Base-by-base conservation (phyloP, 2,329 filamentous ascomycete genomes). In the Cytospora paraplurivora region DNA sequence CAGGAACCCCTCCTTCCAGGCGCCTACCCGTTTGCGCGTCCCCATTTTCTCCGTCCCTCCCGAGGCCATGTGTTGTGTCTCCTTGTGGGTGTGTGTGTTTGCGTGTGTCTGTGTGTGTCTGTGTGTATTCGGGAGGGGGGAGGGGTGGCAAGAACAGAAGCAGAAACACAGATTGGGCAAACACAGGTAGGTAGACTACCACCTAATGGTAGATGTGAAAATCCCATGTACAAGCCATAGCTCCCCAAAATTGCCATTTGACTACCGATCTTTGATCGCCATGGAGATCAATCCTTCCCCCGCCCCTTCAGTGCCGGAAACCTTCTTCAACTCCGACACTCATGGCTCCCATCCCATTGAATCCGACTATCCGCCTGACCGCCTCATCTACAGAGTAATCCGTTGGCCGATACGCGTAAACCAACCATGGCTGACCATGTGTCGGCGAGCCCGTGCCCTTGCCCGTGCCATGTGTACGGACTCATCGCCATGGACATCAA, bases 21-120 rank as follows among this genome's bases (percentile, higher is more conserved):
- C 21, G 44, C 44, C 44, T 47, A 47, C 44, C 44, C 44, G 44
- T 47, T 47, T n/a, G 44, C 44, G n/a, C 10, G 44, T 47, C 44
- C 10, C 44, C 44, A 47, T 47, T 21, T 19, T 47, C 44, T 47
- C 44, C 44, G 44, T 19, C 44, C 44, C 44, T 47, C 44, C 44
- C 44, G 44, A 21, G n/a, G 11, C 2, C 7, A 27, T 27, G 27
- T 27, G 27, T 27, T 27, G 27, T 27, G 27, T 27, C 27, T n/a
- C n/a, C n/a, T n/a, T n/a, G n/a, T 47, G 41, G 2, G 7, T 44
- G 17, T 38, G 10, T 38, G 37, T 38, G 37, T 38, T 3, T 13
- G 27, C 3, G 27, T 27, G 27, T 27, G 27, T 27, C 4, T 19
- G 17, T 19, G 44, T 21, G 44, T 47, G n/a, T 21, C n/a, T 44